These are phyloP conservation scores for Apium graveolens DNA, from an alignment of 129 eudicot genomes.

Conservation along the genomic window DNA sequence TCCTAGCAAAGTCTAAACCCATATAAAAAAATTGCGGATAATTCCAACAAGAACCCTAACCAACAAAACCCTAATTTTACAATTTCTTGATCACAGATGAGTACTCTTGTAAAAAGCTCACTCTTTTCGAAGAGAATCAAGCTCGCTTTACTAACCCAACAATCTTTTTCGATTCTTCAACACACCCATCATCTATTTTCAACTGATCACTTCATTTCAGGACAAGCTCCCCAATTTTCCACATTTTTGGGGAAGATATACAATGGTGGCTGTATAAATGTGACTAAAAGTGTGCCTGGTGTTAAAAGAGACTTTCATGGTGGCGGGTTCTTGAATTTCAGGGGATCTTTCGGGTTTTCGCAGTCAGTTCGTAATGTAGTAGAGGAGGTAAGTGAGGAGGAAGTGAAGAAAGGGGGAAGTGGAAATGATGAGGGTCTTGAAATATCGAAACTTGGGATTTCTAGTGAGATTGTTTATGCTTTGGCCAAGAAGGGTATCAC, in stretches of 20 bases:
- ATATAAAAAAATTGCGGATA: not conserved
- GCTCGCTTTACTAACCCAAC: not conserved
- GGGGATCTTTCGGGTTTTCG: conserved; percentile 27
- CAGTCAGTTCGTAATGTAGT: conserved; percentile 42
- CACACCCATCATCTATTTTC: not conserved
- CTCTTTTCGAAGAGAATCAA: conserved; percentile 4
- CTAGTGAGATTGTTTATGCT: conserved; percentile 50
- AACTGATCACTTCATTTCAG: not conserved
- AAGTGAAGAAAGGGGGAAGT: conserved; percentile 14
- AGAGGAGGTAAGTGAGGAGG: conserved; percentile 39
- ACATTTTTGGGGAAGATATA: not conserved
- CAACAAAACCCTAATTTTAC: not conserved
- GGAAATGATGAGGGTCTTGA: conserved; percentile 46
- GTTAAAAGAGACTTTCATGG: conserved; percentile 25
- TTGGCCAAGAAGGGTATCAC: conserved; percentile 60
- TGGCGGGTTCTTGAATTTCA: conserved; percentile 15
- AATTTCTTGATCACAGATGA: conserved; percentile 2
- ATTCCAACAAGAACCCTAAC: conserved; percentile 1
- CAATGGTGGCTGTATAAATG: not conserved
- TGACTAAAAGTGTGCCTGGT: not conserved
- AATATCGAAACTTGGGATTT: conserved; percentile 67
- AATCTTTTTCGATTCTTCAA: not conserved
- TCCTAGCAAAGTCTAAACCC: not conserved
- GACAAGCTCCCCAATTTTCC: not conserved
- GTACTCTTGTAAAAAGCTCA: conserved; percentile 7